Base-by-base conservation (phyloP, 192 early-diverging fungal genomes). In the Mortierella hygrophila region DNA sequence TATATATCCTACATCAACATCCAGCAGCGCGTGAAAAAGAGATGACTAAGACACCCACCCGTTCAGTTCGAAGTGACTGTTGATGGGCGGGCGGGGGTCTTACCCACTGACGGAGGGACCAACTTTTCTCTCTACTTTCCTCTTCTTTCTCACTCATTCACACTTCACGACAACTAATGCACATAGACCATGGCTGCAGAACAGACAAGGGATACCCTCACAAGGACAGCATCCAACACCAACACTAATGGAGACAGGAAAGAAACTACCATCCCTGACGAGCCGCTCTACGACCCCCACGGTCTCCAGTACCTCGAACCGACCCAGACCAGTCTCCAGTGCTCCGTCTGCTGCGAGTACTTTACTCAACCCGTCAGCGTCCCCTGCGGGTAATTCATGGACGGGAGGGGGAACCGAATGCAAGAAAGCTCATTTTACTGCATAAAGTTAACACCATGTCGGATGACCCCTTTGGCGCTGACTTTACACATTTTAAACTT, bases 281-380 rank as follows among this genome's bases (percentile, higher is more conserved):
- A 86, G 29, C 75, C 78, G 3, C 76, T 80, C 21, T 86, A 81
- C 26, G 84, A 86, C 71, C 72, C 79, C 6, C 84, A 79, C 42
- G 70, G 79, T 49, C 76, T 86, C n/a, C 84, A 86, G 41, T 86
- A 86, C 54, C 72, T 86, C 52, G 84, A 86, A 68, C 70, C 79
- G 18, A 80, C 78, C 18, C 84, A 86, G 54, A 78, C 78, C 9
- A 86, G 84, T 75, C 84, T 86, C n/a, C 84, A 86, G 75, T 86
- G 84, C 76, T 81, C 79, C 1, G 84, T 86, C 55, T 86, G 84
- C 76, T 86, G 84, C 72, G 84, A 86, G 46, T 86, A 86, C 79
- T 86, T 86, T 72, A 86, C 72, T 42, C 79, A 86, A 38, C 84
- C 84, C 23, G 84, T 86, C 40, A 86, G 84, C 47, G 84, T 79